Base-by-base conservation (phyloP, 2,329 filamentous ascomycete genomes). In the Knoxdaviesia proteae region DNA sequence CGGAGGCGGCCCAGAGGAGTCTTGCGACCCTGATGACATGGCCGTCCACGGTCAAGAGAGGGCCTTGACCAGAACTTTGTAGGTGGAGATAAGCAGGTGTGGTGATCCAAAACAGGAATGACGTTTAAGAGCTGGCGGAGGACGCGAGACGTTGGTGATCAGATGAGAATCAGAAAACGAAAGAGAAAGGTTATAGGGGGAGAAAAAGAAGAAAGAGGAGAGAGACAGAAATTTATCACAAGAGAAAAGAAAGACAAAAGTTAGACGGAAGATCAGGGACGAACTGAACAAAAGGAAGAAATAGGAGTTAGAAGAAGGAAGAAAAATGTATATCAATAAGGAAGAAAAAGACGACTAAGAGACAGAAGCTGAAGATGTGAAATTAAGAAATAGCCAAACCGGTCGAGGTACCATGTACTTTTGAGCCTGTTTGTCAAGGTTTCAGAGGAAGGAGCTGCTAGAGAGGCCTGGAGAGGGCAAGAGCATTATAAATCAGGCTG, bases 61-160 rank as follows among this genome's bases (percentile, higher is more conserved):
- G 11, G 41, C 32, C 41, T 38, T 42, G 41, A 42, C 41, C 36
- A 38, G 36, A 38, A 38, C 7, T 30, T 38, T 30, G 36, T 20
- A 7, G 31, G 31, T 38, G 11, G 7, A 30, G 36, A 29, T 30
- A 11, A 38, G 31, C 11, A 5, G 11, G n/a, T 30, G 31, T 7
- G 36, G 36, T n/a, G 10, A 38, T 7, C 31, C 36, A 30, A 38
- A 30, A 38, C 11, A 20, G 3, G 11, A 38, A 38, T 20, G 20
- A 20, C 20, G 20, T 20, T 20, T 20, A 20, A 2, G 20, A 20
- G 20, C 20, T 20, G 20, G 20, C 20, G 20, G 20, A 20, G 20
- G 20, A 20, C 3, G 20, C 2, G 3, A 20, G 20, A 20, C 20
- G 20, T 20, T 20, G 20, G 20, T 20, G 20, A 20, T 20, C 20